phyloP scores from a whole-genome alignment of 1,284 basidiomycete species.

The Sphaerobolus stellatus region DNA sequence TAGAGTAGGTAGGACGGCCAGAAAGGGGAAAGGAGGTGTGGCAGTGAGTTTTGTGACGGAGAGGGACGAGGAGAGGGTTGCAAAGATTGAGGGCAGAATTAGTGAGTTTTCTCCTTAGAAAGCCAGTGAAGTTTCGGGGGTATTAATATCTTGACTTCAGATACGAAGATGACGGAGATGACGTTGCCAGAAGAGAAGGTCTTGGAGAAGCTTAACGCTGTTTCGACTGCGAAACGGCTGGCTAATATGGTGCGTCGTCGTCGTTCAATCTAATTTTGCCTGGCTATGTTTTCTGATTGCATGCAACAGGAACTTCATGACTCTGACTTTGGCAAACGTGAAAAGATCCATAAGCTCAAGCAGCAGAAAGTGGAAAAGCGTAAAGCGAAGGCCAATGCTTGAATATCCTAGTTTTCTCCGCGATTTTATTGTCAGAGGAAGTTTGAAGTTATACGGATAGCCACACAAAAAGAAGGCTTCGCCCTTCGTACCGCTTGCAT shows the following conservation, averaged over 20 bases:
- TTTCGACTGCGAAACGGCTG: constrained; percentile 89
- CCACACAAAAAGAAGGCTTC: too few relatives aligned
- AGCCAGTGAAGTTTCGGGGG: background rate
- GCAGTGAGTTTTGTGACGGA: constrained; percentile 96
- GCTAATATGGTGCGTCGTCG: constrained; percentile 82
- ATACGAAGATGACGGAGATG: constrained; percentile 74
- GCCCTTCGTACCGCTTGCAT: too few relatives aligned
- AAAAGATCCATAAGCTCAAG: constrained; percentile 77
- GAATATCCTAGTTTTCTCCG: too few relatives aligned
- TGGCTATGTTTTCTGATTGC: background rate
- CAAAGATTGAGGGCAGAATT: constrained; percentile 85
- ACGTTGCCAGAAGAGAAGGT: constrained; percentile 79
- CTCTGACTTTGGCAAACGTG: constrained; percentile 86
- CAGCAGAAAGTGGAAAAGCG: constrained; percentile 21
- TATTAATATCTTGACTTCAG: constrained; percentile 37
- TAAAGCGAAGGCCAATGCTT: too few relatives aligned
- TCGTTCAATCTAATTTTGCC: background rate
- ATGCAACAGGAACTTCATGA: constrained; percentile 80
- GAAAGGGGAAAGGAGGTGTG: constrained; percentile 87
- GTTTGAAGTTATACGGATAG: too few relatives aligned
- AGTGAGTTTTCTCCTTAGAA: constrained; percentile 45
- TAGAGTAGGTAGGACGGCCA: constrained; percentile 87
- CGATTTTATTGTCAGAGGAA: too few relatives aligned
- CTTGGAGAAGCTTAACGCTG: constrained; percentile 82
- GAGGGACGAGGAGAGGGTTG: constrained; percentile 82